A percentile compares a stretch with the other conserved stretches of the same genome.
Conservation (phyloP, 2,329 filamentous ascomycete genomes). For the Cylindrodendrum hubeiense region DNA sequence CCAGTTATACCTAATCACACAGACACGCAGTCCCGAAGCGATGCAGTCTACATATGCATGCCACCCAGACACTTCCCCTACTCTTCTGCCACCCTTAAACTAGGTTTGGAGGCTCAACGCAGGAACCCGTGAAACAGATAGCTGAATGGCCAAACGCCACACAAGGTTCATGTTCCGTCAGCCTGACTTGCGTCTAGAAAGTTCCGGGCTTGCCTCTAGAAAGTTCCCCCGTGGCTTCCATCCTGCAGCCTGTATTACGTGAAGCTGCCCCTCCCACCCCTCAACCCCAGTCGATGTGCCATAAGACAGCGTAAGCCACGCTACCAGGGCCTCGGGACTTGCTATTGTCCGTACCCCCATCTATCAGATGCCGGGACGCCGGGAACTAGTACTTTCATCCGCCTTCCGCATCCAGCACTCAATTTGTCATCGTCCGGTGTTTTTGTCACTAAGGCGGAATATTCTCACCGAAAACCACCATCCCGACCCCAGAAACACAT, state of each 20-base stretch:
- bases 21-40: neutral
- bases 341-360: neutral
- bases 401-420: neutral
- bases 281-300: neutral
- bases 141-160: neutral
- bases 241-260: conserved; percentile 11
- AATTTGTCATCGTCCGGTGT: conserved; percentile 20
- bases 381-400: conserved; percentile 12
- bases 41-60: neutral
- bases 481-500: neutral
- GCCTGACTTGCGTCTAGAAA: conserved; percentile 7
- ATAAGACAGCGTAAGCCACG: conserved; percentile 15
- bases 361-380: conserved; percentile 5
- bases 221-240: conserved; percentile 7
- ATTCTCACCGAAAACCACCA: conserved; percentile 3
- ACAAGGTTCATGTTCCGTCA: neutral
- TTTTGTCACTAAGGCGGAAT: neutral
- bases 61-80: too few species aligned
- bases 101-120: too few species aligned
- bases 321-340: neutral
- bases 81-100: too few species aligned
- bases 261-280: neutral
- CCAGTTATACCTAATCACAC: too few species aligned
- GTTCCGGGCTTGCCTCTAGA: conserved; percentile 6
- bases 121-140: neutral